Evolutionary conservation across 495 filamentous ascomycete genomes (phyloP), one percentile per base, ranked within the genome.

Genomic region (Elaphomyces granulatus): DNA sequence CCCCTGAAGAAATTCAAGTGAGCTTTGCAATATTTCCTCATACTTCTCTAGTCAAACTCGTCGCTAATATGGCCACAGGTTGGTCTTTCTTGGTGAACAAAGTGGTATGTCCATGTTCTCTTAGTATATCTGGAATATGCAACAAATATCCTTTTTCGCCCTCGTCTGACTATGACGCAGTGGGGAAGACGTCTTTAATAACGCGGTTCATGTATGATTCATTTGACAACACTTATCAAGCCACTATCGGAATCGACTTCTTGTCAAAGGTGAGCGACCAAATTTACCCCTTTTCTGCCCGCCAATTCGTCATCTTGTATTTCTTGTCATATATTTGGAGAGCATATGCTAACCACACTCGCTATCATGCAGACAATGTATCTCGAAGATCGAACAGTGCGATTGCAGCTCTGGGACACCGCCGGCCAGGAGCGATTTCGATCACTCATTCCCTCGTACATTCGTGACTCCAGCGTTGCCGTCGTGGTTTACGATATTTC

Each of bases 131-230:
- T 41, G 16, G 21, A 2, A 19, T 4, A 38, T 40, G 43, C 12
- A 34, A 26, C 18, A 28, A 9, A 26, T n/a, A 23, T n/a, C 16
- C 40, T 26, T 6, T 23, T 45, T 18, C 19, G n/a, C 40, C 8
- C 44, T 23, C n/a, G 38, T 33, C 35, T 31, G 14, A 45, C 19
- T 7, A 21, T 28, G 6, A 28, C 6, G 14, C 47, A 95, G 90
- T 98, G 42, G 90, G 90, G 47, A 98, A 98, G 68, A 98, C 90
- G 28, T 96, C 92, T 33, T 66, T 98, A 53, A 98, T 98, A 58
- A 98, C 90, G 40, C 80, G 90, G 42, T 98, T 98, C 68, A 98
- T 98, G 90, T 98, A 98, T 71, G 90, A 98, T 64, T 94, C 90
- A 23, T 98, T 98, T 74, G 92, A 98, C 70, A 94, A 93, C 67